Percentiles rank a stretch among this genome's conserved stretches.
Conservation (phyloP, 129 eudicot genomes). For the Flaveria trinervia region DNA sequence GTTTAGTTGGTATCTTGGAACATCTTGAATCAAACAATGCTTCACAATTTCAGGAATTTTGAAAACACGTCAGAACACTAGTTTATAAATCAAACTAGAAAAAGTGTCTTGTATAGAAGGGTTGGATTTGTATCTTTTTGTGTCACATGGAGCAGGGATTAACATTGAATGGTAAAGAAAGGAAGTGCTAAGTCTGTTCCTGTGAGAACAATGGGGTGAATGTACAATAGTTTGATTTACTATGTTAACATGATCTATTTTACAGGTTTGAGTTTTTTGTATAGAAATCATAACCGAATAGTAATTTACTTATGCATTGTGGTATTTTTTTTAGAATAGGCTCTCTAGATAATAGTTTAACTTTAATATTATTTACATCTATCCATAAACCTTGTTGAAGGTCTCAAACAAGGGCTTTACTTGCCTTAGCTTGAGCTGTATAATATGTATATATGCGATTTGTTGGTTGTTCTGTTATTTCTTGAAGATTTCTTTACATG, state of each 20-base stretch:
- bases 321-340: neutral
- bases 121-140: neutral
- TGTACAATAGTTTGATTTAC: neutral
- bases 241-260: neutral
- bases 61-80: too few species aligned
- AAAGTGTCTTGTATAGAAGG: neutral
- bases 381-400: neutral
- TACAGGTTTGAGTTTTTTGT: neutral
- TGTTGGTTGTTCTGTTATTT: neutral
- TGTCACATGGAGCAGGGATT: neutral
- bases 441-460: neutral
- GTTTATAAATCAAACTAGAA: neutral
- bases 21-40: too few species aligned
- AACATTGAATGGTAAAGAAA: neutral
- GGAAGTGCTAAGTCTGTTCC: neutral
- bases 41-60: too few species aligned
- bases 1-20: too few species aligned
- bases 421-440: neutral
- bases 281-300: neutral
- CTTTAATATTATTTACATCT: neutral
- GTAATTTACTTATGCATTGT: neutral
- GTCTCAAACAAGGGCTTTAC: neutral
- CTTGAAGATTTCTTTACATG: neutral
- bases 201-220: neutral
- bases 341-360: neutral